Evolutionary conservation across 306 rosid species (phyloP).

Genomic region (Astragalus membranaceus): DNA sequence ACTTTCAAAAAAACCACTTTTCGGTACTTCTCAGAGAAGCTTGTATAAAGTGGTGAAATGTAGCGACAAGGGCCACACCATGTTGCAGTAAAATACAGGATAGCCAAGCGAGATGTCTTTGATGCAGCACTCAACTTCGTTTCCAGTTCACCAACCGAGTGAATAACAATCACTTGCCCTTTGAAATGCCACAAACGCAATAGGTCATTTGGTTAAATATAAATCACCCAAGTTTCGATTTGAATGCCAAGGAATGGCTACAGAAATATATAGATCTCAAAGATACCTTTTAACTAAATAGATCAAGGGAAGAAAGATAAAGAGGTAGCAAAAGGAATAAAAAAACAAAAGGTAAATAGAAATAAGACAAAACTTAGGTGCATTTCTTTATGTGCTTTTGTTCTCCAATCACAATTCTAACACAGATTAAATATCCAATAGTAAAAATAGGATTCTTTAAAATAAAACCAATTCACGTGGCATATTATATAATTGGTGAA

Average conservation of each 20-base stretch:
- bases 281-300: neutral
- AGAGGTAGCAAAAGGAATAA: neutral
- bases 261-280: neutral
- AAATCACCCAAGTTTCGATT: neutral
- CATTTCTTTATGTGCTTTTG: too few relatives aligned
- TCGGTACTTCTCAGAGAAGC: constrained; percentile 67
- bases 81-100: constrained; percentile 80
- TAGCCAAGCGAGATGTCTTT: constrained; percentile 52
- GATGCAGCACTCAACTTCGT: constrained; percentile 62
- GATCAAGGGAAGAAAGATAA: neutral
- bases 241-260: neutral
- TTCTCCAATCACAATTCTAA: too few relatives aligned
- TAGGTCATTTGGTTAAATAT: constrained; percentile 6
- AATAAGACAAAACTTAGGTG: too few relatives aligned
- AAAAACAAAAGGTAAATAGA: neutral
- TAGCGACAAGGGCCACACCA: constrained; percentile 94
- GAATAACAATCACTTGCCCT: constrained; percentile 69
- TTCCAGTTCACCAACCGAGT: constrained; percentile 52
- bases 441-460: too few relatives aligned
- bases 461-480: too few relatives aligned
- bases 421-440: too few relatives aligned
- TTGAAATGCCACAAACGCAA: constrained; percentile 8
- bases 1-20: constrained; percentile 60
- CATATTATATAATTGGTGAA: too few relatives aligned
- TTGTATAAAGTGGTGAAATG: constrained; percentile 60